phyloP scores from a whole-genome alignment of 306 rosid species.

The Herpetospermum pedunculosum region DNA sequence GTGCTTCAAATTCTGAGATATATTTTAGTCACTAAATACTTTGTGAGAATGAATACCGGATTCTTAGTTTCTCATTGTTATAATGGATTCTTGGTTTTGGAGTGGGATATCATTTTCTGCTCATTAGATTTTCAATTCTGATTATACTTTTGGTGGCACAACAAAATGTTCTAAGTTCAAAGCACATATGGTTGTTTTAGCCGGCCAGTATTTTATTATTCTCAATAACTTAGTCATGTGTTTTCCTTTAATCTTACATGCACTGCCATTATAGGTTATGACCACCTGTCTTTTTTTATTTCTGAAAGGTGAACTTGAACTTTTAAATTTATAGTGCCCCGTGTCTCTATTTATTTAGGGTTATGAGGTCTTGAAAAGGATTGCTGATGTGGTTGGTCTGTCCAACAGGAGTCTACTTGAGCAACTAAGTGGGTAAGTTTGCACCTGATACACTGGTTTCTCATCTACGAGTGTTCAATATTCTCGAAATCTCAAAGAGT shows the following conservation, averaged over 20 bases:
- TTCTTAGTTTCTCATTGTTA: background rate
- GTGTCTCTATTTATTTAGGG: conserved; percentile 32
- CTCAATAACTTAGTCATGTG: background rate
- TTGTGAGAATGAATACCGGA: background rate
- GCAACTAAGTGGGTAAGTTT: conserved; percentile 78
- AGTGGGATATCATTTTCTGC: background rate
- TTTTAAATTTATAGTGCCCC: background rate
- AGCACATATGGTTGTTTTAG: background rate
- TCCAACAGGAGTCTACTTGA: conserved; percentile 40
- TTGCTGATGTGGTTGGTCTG: conserved; percentile 63
- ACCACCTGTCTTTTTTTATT: background rate
- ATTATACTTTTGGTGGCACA: background rate
- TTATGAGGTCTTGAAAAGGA: conserved; percentile 62
- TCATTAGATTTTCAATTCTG: background rate
- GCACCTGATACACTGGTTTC: background rate
- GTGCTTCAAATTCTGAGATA: background rate
- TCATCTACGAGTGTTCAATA: background rate
- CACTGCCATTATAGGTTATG: background rate
- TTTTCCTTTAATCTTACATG: background rate
- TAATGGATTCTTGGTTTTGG: background rate
- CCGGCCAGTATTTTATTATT: background rate
- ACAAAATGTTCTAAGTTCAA: background rate
- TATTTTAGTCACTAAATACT: background rate
- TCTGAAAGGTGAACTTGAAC: background rate
- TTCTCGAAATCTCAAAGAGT: background rate